Base-by-base conservation (phyloP, 805 yeast species). In the Komagataella pseudopastoris region DNA sequence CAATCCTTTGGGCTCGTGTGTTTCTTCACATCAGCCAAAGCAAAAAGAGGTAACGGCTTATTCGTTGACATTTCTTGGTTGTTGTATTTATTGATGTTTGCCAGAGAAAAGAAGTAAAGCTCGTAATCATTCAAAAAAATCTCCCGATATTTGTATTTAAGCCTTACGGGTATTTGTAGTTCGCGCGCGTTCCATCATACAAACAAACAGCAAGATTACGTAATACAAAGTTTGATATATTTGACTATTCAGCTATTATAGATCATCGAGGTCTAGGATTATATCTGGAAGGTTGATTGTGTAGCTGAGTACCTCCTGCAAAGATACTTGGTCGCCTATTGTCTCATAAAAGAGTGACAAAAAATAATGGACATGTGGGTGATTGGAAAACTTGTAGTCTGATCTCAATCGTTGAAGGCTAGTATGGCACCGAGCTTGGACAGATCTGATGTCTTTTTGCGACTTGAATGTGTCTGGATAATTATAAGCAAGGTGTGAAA, bases 1-100 rank as follows among this genome's bases (percentile, higher is more conserved):
- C 91, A 81, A 55, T 83, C 83, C 12, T 70, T 63, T 20, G 66
- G 64, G 23, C 71, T 65, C 59, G 67, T 73, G 64, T 86, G 95
- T 30, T 63, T 59, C 10, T 67, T 10, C 12, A 44, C 23, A 8
- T 44, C 46, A 17, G 20, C 46, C 10, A 17, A 17, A 12, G 46
- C 20, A 17, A 44, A 17, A 6, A 44, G 46, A 4, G 46, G 46
- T 17, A 44, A 20, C 10, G 46, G 46, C 46, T 10, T 30, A 30
- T 30, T 30, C 14, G 39, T 10, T 4, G n/a, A 10, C 39, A 30
- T 30, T 10, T 12, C 8, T 30, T 30, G 6, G n/a, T 12, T 30
- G 39, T 12, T 10, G 10, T 10, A 10, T 14, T 30, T 4, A 8
- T 30, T 30, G 39, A 5, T 30, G 39, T 30, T 30, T 30, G 39